A percentile compares a stretch with the other conserved stretches of the same genome.
Conservation (phyloP, 164 flowering plant species). For the Chimonanthus salicifolius region DNA sequence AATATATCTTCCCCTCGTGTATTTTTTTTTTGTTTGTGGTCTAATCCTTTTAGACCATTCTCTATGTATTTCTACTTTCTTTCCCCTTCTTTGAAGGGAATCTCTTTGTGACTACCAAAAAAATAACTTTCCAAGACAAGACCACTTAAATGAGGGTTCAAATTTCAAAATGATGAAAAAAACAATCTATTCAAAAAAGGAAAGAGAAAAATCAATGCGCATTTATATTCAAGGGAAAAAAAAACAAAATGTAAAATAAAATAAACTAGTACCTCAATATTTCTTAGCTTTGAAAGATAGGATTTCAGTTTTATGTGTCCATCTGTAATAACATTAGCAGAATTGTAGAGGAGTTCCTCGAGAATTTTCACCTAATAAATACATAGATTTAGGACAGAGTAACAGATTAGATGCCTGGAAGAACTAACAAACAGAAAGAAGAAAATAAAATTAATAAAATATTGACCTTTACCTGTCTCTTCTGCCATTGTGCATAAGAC, state of each 20-base stretch:
- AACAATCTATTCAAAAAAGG: background rate
- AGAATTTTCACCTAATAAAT: constrained; percentile 48
- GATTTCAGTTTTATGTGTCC: constrained; percentile 31
- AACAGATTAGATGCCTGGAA: background rate
- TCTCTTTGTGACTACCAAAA: no score
- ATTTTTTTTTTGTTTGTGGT: no score
- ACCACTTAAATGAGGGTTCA: background rate
- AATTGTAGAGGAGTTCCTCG: constrained; percentile 52
- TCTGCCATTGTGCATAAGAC: constrained; percentile 66
- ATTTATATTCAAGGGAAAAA: background rate
- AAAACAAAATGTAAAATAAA: background rate
- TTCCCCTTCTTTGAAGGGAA: no score
- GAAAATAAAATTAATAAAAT: background rate
- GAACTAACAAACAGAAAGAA: background rate
- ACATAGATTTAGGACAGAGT: constrained; percentile 6
- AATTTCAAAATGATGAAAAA: background rate
- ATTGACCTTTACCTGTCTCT: constrained; percentile 49
- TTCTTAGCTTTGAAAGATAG: constrained; percentile 45
- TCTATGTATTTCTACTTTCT: no score
- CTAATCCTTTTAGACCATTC: no score
- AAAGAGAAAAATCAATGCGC: background rate
- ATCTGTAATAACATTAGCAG: constrained; percentile 21
- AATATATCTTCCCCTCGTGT: no score
- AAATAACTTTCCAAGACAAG: no score
- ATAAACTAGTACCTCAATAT: constrained; percentile 37